These are phyloP conservation scores for Pseudopyricularia cyperi DNA, from an alignment of 2,329 filamentous ascomycete genomes.

Conservation along the genomic window DNA sequence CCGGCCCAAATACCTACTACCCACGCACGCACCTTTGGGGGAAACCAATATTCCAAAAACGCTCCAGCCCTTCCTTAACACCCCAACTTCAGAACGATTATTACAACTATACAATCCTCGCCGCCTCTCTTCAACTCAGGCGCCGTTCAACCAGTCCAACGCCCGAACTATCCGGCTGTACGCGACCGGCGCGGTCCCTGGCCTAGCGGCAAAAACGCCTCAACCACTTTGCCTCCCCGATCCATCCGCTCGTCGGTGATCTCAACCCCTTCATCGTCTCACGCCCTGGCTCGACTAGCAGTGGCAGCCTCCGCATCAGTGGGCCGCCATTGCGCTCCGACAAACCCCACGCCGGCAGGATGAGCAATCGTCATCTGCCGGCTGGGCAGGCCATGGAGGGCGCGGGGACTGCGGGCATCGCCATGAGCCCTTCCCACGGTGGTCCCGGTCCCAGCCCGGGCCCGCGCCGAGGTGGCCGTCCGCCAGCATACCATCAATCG, in stretches of 20 bases:
- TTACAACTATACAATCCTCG: background rate
- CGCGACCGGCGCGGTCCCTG: background rate
- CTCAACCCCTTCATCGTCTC: background rate
- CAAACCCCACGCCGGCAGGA: conserved; percentile 55
- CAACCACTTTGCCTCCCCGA: background rate
- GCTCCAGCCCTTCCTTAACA: too few relatives aligned
- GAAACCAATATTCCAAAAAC: too few relatives aligned
- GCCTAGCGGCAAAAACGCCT: background rate
- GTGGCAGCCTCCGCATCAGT: conserved; percentile 17
- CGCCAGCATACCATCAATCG: conserved; percentile 18
- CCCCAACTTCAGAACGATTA: too few relatives aligned
- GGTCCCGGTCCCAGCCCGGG: conserved; percentile 14
- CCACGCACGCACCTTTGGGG: too few relatives aligned
- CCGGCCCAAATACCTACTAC: too few relatives aligned
- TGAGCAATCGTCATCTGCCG: conserved; percentile 66
- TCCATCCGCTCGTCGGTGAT: background rate
- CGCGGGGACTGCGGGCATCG: conserved; percentile 13
- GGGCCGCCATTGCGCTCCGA: conserved; percentile 17
- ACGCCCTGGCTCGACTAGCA: conserved; percentile 4
- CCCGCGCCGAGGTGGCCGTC: conserved; percentile 18
- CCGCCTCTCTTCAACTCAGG: background rate
- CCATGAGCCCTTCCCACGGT: conserved; percentile 2
- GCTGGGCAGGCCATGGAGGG: conserved; percentile 54
- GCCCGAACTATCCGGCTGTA: background rate
- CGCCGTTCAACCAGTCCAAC: background rate